A percentile compares a stretch with the other conserved stretches of the same genome.
Conservation (phyloP, 441 rosid genomes). For the Eutrema salsugineum region DNA sequence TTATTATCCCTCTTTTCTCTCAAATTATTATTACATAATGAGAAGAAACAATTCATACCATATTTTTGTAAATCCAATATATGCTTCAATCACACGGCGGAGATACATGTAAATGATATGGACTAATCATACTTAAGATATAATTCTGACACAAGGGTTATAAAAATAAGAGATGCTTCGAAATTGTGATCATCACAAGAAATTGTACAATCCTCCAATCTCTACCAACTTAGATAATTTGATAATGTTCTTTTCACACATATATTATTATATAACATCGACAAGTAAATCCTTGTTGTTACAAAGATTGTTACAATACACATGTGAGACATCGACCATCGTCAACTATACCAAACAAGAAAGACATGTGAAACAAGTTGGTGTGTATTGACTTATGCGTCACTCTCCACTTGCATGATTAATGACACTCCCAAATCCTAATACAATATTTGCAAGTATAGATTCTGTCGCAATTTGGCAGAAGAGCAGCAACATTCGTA, state of each 20-base stretch:
- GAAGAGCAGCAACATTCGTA: neutral
- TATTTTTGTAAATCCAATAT: neutral
- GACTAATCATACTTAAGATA: conserved; percentile 13
- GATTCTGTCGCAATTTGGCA: neutral
- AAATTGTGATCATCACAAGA: conserved; percentile 12
- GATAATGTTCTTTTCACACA: conserved; percentile 1
- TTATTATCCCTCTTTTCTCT: neutral
- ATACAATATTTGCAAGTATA: neutral
- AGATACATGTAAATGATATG: conserved; percentile 12
- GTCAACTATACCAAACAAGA: conserved; percentile 17
- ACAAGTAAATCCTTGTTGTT: conserved; percentile 25
- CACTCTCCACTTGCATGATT: conserved; percentile 22
- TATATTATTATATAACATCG: neutral
- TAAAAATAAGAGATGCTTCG: conserved; percentile 21
- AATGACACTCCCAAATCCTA: conserved; percentile 3
- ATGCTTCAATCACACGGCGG: conserved; percentile 17
- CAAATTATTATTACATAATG: conserved; percentile 10
- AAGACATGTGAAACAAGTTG: conserved; percentile 32
- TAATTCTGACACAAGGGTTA: conserved; percentile 15
- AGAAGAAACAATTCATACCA: neutral
- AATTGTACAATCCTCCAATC: neutral
- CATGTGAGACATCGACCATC: conserved; percentile 29
- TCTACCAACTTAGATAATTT: conserved; percentile 21
- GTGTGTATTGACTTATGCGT: conserved; percentile 26
- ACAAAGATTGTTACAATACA: conserved; percentile 10